Conservation (phyloP, 176 grass and related monocot genomes). For the Zizania latifolia region DNA sequence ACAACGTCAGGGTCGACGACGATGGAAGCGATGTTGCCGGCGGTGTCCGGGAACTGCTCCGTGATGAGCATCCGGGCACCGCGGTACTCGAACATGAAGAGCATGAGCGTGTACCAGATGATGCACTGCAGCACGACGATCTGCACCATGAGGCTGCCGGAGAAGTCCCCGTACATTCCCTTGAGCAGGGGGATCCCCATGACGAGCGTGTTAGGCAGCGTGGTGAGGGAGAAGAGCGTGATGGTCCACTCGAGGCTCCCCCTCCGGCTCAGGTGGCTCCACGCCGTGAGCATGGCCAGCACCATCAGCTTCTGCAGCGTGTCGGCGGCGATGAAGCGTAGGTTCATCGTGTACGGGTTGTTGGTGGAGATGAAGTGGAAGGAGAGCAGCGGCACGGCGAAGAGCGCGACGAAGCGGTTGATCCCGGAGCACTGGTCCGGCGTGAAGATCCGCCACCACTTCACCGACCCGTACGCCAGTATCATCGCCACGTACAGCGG, state of each 20-base stretch:
- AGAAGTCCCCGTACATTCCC: conserved; percentile 92
- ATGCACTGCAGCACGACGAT: conserved; percentile 99
- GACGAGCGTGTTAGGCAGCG: conserved; percentile 96
- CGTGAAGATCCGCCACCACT: conserved; percentile 97
- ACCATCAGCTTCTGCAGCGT: conserved; percentile 99
- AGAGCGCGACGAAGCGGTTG: conserved; percentile 98
- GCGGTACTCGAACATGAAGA: conserved; percentile 98
- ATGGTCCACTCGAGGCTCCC: conserved; percentile 98
- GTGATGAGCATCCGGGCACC: conserved; percentile 80
- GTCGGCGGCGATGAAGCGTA: conserved; percentile 93
- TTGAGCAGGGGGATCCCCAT: conserved; percentile 98
- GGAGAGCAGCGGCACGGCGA: conserved; percentile 92
- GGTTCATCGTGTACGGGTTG: conserved; percentile 94
- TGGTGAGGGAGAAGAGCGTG: conserved; percentile 97
- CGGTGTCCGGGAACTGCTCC: conserved; percentile 97
- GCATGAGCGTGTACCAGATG: conserved; percentile 99
- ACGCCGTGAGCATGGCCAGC: conserved; percentile 74
- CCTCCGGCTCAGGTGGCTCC: conserved; percentile 58
- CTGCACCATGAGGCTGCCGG: conserved; percentile 91
- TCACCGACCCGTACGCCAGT: conserved; percentile 88
- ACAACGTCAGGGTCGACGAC: conserved; percentile 89
- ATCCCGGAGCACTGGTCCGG: conserved; percentile 99
- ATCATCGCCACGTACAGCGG: conserved; percentile 99
- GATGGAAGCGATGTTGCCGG: conserved; percentile 79
- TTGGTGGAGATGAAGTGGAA: conserved; percentile 99